A percentile compares a stretch with the other conserved stretches of the same genome.
phyloP scores from a whole-genome alignment of 2,329 filamentous ascomycete genomes.

The Sporothrix brunneoviolacea region DNA sequence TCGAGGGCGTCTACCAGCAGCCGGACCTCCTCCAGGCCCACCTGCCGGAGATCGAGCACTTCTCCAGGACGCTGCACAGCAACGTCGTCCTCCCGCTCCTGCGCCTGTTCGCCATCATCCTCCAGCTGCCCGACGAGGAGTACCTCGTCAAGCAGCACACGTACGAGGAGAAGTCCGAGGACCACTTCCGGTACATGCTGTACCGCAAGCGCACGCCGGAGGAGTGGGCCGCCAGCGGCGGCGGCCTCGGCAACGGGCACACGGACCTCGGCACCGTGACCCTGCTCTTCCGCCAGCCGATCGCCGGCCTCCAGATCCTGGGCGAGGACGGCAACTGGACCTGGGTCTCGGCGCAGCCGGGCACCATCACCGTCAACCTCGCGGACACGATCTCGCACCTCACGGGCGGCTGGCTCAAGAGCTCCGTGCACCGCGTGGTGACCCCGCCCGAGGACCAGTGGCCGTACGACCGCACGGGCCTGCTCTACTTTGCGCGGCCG shows the following conservation, averaged over 20 bases:
- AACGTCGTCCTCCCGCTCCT: constrained; percentile 48
- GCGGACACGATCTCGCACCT: constrained; percentile 38
- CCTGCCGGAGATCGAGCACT: constrained; percentile 47
- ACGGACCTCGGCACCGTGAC: constrained; percentile 48
- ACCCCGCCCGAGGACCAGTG: constrained; percentile 34
- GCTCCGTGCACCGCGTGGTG: constrained; percentile 29
- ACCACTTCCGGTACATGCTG: constrained; percentile 54
- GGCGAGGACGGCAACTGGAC: constrained; percentile 37
- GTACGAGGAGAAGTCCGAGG: constrained; percentile 48
- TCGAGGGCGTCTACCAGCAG: constrained; percentile 41
- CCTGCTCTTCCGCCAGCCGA: constrained; percentile 47
- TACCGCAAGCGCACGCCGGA: constrained; percentile 36
- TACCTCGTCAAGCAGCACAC: constrained; percentile 47
- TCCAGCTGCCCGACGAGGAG: constrained; percentile 52
- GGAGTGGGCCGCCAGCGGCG: constrained; percentile 30
- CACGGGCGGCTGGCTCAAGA: constrained; percentile 37
- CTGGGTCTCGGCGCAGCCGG: constrained; percentile 36
- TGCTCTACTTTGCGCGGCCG: constrained; percentile 44
- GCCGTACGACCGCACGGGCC: constrained; percentile 40
- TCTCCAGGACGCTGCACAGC: constrained; percentile 35
- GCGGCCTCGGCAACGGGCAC: constrained; percentile 31
- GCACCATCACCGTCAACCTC: constrained; percentile 41
- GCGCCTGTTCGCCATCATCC: constrained; percentile 50
- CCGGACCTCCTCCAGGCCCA: constrained; percentile 41
- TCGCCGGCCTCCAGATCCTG: constrained; percentile 44